Evolutionary conservation across 441 rosid genomes (phyloP).

Genomic region (Hura crepitans): DNA sequence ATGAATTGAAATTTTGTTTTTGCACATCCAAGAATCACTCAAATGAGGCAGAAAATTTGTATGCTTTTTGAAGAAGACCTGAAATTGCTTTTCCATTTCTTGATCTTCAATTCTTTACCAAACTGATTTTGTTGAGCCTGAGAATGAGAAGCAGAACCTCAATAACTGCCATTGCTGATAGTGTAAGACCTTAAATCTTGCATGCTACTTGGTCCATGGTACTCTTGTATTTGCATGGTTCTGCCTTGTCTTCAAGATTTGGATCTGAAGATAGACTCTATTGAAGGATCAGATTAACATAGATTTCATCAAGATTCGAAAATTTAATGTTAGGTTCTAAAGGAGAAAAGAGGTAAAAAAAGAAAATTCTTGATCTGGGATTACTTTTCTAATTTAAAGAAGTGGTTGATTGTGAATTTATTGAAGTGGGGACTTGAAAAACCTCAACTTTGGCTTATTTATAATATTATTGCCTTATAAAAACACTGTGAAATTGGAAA

Average conservation of each 20-base stretch:
- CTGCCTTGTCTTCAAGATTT: slow-evolving; percentile 64
- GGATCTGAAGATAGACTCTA: slow-evolving; percentile 62
- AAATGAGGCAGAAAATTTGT: too few species aligned
- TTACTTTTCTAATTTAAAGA: slow-evolving; percentile 17
- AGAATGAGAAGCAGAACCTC: slow-evolving; percentile 19
- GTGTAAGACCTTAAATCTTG: slow-evolving; percentile 77
- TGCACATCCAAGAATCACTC: too few species aligned
- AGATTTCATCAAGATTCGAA: slow-evolving; percentile 15
- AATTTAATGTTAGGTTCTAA: slow-evolving; percentile 8
- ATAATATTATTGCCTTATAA: background rate
- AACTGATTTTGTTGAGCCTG: slow-evolving; percentile 29
- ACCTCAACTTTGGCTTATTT: background rate
- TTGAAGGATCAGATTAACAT: slow-evolving; percentile 8
- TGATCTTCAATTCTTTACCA: slow-evolving; percentile 40
- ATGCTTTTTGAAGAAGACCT: slow-evolving; percentile 45
- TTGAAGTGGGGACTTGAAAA: slow-evolving; percentile 1
- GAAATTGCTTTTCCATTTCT: slow-evolving; percentile 43
- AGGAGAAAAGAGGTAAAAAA: background rate
- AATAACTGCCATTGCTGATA: slow-evolving; percentile 43
- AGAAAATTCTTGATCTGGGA: slow-evolving; percentile 7
- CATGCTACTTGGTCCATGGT: slow-evolving; percentile 46
- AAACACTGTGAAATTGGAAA: background rate
- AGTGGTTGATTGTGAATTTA: background rate
- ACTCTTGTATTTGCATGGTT: slow-evolving; percentile 37
- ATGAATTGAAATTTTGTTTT: too few species aligned